Evolutionary conservation across 805 yeast species (phyloP).

Genomic region (Torulaspora gathmanii): DNA sequence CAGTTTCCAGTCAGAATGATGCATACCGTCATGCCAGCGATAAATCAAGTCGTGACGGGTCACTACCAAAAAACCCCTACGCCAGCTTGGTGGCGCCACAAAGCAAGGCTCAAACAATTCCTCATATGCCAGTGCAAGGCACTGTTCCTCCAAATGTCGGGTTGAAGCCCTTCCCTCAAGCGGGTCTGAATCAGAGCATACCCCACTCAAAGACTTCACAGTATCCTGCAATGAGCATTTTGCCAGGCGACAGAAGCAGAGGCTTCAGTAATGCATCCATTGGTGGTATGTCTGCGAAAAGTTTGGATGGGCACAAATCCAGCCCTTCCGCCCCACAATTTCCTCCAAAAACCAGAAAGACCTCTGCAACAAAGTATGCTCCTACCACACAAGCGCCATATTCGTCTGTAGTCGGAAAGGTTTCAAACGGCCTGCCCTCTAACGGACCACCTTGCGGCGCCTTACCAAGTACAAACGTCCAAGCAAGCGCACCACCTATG

Average conservation of each 20-base stretch:
- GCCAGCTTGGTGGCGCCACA: conserved; percentile 9
- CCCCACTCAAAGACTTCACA: conserved; percentile 6
- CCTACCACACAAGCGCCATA: conserved; percentile 4
- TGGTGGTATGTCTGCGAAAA: neutral
- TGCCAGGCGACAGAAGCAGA: conserved; percentile 16
- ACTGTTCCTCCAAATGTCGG: conserved; percentile 12
- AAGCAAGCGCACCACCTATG: neutral
- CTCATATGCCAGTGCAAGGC: conserved; percentile 9
- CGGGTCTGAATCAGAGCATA: conserved; percentile 1
- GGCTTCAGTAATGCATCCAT: conserved; percentile 27
- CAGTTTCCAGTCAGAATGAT: neutral
- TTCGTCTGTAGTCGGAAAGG: neutral
- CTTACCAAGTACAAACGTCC: neutral
- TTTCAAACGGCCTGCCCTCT: neutral
- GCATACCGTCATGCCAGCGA: conserved; percentile 1
- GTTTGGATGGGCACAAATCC: neutral
- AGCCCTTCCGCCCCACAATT: neutral
- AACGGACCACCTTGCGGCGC: neutral
- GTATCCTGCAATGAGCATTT: conserved; percentile 1
- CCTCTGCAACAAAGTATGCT: conserved; percentile 9
- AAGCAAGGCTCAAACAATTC: neutral
- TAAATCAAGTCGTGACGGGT: conserved; percentile 1
- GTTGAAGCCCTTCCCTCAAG: conserved; percentile 6
- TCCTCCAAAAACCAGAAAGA: neutral
- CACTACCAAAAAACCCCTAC: conserved; percentile 18